Base-by-base conservation (phyloP, 2,329 filamentous ascomycete species). In the Dactylellina drechsleri region DNA sequence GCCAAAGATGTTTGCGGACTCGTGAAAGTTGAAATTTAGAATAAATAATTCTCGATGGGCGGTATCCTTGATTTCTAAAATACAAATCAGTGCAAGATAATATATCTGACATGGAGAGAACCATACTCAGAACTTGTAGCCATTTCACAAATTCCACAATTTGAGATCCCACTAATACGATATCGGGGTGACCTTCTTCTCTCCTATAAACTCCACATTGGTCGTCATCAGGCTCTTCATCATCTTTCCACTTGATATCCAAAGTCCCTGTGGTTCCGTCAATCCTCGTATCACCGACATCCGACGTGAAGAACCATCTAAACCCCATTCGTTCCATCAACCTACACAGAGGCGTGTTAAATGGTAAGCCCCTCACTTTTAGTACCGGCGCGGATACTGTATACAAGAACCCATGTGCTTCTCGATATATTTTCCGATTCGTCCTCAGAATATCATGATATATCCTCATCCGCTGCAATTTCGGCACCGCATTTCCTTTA, bases 111-210 rank as follows among this genome's bases (percentile, higher is more conserved):
- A 23, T 23, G 23, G 2, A 50, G 23, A 23, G 13, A n/a, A 31
- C 16, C 68, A 26, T 61, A 73, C 68, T 73, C 7, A 73, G 40
- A 12, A 73, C 53, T 50, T 66, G 61, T 26, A 73, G 36, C 53
- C 56, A 61, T 26, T 60, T 45, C 15, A 73, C 68, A 23, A 73
- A 73, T 2, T 53, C 26, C 20, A 12, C 47, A 36, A 73, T 57
- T 12, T 73, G 68, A 6, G 60, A 57, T 4, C 50, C 45, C 10
- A 66, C 10, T 1, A 73, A 50, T 7, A 73, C 54, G 20, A 73
- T 60, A 31, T 66, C 40, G 2, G 61, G 68, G 28, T 73, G 62
- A n/a, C 49, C 41, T 18, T 47, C 4, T 10, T 3, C 40, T 31
- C 54, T 13, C n/a, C 18, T 31, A 36, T 57, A 47, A 41, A 66